Conservation (phyloP, 768 basidiomycete species). For the Phlegmacium glaucopus region DNA sequence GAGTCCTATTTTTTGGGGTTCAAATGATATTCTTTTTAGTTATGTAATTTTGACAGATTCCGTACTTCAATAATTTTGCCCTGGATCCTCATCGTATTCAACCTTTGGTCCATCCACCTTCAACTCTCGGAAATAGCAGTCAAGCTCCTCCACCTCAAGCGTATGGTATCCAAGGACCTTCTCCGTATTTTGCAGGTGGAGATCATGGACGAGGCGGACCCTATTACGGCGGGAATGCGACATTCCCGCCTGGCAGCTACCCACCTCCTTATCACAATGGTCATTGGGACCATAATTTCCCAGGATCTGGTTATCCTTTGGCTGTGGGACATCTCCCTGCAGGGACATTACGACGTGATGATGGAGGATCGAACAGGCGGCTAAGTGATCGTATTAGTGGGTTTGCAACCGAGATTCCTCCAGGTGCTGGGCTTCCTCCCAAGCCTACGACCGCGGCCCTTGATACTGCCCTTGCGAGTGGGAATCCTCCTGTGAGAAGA, state of each 20-base stretch:
- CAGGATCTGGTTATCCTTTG: constrained; percentile 36
- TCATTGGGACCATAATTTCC: constrained; percentile 44
- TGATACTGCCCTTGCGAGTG: constrained; percentile 50
- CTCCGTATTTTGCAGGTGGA: constrained; percentile 37
- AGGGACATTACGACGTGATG: constrained; percentile 51
- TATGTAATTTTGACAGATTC: constrained; percentile 46
- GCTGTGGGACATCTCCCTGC: constrained; percentile 30
- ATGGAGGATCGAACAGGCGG: constrained; percentile 54
- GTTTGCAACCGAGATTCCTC: constrained; percentile 57
- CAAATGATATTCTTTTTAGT: constrained; percentile 4
- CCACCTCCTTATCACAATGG: constrained; percentile 42
- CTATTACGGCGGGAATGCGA: constrained; percentile 30
- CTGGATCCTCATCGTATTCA: constrained; percentile 93
- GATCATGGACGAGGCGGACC: constrained; percentile 30
- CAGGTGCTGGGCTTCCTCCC: constrained; percentile 73
- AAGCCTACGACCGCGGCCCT: constrained; percentile 62
- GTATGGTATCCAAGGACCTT: constrained; percentile 70
- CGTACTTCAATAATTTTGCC: constrained; percentile 94
- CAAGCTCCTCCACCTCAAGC: constrained; percentile 82
- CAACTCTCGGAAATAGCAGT: constrained; percentile 55
- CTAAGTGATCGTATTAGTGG: constrained; percentile 82
- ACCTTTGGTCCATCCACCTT: constrained; percentile 78
- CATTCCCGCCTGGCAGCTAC: constrained; percentile 35
- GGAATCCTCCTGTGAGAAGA: constrained; percentile 40
- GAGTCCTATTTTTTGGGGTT: constrained; percentile 11